Evolutionary conservation across 2,329 filamentous ascomycete species (phyloP), one percentile per base, ranked within the genome.

Genomic region (Fusarium cyanostomum): DNA sequence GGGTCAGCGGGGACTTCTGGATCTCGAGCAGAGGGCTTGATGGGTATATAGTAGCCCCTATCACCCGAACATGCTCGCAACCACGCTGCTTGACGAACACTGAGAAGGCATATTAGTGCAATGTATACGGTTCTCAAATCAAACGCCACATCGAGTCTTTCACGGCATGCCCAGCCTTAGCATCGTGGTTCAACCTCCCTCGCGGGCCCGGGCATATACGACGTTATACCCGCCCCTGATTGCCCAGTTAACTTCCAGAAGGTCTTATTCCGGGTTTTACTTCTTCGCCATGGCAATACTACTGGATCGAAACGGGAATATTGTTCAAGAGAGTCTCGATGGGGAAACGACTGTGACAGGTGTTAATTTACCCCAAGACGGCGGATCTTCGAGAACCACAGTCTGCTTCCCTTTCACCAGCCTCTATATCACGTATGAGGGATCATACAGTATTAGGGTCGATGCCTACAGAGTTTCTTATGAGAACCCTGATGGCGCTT

Each of bases 211-310:
- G 34, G 42, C 58, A 8, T 62, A 52, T 9, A 39, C 62, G 15
- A 31, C 24, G 8, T 26, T 77, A 5, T 39, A 66, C 35, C 74
- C 72, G 5, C 59, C 70, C 13, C 16, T 73, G 11, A 33, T 72
- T 15, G 69, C 57, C 21, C 42, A 66, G 35, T 44, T 73, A 1
- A 42, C 42, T 5, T 52, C 54, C 11, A 52, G 30, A 24, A 31
- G 52, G 9, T 26, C 44, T 1, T 10, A 62, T 7, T 10, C 66
- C 5, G 37, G 39, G 3, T 49, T 46, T 16, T 56, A 70, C 30
- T 71, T 71, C 51, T 74, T 75, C 42, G 71, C 70, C 38, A 74
- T 67, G 52, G 67, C 62, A 4, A 26, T 66, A 1, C 58, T 76
- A 2, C 21, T 75, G 0, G 63, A 65, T 30, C 34, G 34, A 3